phyloP scores from a whole-genome alignment of 805 yeast genomes.

The Saturnispora silvae region DNA sequence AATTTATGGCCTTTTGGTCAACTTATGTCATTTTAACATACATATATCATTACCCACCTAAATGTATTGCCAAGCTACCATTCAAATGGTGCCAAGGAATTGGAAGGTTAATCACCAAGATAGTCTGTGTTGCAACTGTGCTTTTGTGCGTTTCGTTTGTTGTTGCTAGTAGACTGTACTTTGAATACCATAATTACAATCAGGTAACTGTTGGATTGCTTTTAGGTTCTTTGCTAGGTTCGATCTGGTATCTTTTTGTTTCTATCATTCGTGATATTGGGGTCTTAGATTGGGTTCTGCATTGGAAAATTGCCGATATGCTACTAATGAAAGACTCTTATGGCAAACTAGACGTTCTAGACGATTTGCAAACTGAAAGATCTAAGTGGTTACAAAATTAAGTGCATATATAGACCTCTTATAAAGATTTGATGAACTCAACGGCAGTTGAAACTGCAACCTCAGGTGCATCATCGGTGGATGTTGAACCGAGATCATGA shows the following conservation, averaged over 20 bases:
- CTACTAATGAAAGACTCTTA: slow-evolving; percentile 54
- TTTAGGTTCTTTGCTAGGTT: slow-evolving; percentile 53
- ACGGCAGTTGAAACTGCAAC: slow-evolving; percentile 12
- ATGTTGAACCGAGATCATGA: slow-evolving; percentile 40
- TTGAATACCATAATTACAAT: slow-evolving; percentile 60
- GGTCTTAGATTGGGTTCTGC: slow-evolving; percentile 51
- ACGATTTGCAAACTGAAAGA: slow-evolving; percentile 18
- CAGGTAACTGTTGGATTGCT: slow-evolving; percentile 70
- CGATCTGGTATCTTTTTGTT: slow-evolving; percentile 42
- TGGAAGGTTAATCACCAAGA: slow-evolving; percentile 16
- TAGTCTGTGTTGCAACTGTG: background rate
- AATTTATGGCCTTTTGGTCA: slow-evolving; percentile 84
- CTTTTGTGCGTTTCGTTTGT: slow-evolving; percentile 12
- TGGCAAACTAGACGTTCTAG: slow-evolving; percentile 7
- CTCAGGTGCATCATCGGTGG: slow-evolving; percentile 19
- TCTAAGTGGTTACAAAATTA: slow-evolving; percentile 15
- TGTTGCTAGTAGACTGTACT: slow-evolving; percentile 67
- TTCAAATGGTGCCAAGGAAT: too few species aligned
- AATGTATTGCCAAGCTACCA: slow-evolving; percentile 4
- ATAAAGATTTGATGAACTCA: slow-evolving; percentile 8
- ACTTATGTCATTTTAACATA: slow-evolving; percentile 39
- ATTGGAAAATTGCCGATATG: slow-evolving; percentile 41
- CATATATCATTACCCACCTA: slow-evolving; percentile 32
- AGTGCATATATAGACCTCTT: background rate
- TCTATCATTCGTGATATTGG: slow-evolving; percentile 57